phyloP scores from a whole-genome alignment of 1,139 yeast genomes.

The Sugiyamaella neomexicana region DNA sequence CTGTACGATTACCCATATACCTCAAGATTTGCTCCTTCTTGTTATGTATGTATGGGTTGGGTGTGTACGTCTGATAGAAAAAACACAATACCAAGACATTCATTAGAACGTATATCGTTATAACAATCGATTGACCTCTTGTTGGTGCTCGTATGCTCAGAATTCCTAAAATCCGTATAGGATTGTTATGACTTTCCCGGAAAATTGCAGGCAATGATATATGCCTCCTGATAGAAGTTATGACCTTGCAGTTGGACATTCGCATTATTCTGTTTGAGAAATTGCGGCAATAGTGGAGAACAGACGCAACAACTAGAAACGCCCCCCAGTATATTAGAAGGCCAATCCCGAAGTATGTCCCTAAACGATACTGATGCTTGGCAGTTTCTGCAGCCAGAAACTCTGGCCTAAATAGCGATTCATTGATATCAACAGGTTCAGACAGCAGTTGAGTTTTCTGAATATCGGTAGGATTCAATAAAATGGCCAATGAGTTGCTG shows the following conservation, averaged over 20 bases:
- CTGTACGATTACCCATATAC: constrained; percentile 58
- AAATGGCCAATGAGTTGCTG: constrained; percentile 14
- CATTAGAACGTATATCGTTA: constrained; percentile 33
- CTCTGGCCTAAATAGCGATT: constrained; percentile 21
- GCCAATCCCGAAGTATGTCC: constrained; percentile 24
- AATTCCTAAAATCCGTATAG: constrained; percentile 29
- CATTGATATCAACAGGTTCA: constrained; percentile 24
- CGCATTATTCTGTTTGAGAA: background rate
- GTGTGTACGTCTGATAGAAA: constrained; percentile 26
- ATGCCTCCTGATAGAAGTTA: constrained; percentile 29
- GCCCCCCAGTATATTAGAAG: constrained; percentile 28
- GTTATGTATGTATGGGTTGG: constrained; percentile 29
- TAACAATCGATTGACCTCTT: constrained; percentile 37
- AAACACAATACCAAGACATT: constrained; percentile 30
- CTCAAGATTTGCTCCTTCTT: constrained; percentile 36
- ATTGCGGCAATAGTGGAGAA: constrained; percentile 2
- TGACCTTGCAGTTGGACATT: background rate
- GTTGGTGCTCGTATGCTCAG: constrained; percentile 36
- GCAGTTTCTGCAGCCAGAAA: constrained; percentile 26
- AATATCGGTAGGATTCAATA: constrained; percentile 21
- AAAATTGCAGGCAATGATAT: constrained; percentile 40
- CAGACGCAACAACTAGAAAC: constrained; percentile 17
- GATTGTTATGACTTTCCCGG: constrained; percentile 34
- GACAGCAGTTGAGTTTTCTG: constrained; percentile 12
- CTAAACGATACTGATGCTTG: constrained; percentile 26